These are phyloP conservation scores for Lycium barbarum DNA, from an alignment of 257 asterid species.

Conservation along the genomic window DNA sequence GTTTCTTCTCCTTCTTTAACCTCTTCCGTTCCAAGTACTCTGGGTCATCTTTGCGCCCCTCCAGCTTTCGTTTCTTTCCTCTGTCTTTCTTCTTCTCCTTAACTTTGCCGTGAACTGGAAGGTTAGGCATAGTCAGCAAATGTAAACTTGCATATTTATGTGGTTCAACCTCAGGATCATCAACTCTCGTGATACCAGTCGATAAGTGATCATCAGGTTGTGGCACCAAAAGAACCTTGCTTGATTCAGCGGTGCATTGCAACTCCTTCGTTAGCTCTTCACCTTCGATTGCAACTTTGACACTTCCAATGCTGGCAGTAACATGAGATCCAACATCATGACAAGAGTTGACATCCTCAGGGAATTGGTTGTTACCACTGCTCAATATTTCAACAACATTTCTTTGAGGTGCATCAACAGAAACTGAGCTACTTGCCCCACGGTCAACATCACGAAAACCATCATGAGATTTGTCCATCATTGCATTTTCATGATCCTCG, in stretches of 20 bases:
- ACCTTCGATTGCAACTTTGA: slow-evolving; percentile 64
- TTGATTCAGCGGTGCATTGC: slow-evolving; percentile 96
- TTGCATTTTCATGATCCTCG: slow-evolving; percentile 52
- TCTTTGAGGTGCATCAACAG: slow-evolving; percentile 81
- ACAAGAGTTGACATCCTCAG: slow-evolving; percentile 82
- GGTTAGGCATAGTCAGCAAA: slow-evolving; percentile 37
- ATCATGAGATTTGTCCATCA: slow-evolving; percentile 52
- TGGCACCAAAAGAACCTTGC: slow-evolving; percentile 57
- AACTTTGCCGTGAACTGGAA: slow-evolving; percentile 35
- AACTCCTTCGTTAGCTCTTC: slow-evolving; percentile 79
- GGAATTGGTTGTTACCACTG: slow-evolving; percentile 67
- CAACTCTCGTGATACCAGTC: slow-evolving; percentile 37
- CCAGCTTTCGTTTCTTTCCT: slow-evolving; percentile 60
- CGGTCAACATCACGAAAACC: slow-evolving; percentile 58
- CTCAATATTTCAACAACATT: slow-evolving; percentile 58
- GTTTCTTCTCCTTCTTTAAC: slow-evolving; percentile 82
- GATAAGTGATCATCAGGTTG: slow-evolving; percentile 46
- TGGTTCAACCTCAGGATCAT: slow-evolving; percentile 43
- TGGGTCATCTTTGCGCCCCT: slow-evolving; percentile 55
- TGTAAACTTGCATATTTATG: slow-evolving; percentile 50
- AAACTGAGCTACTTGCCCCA: slow-evolving; percentile 88
- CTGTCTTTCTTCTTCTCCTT: slow-evolving; percentile 51
- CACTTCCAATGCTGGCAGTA: slow-evolving; percentile 93
- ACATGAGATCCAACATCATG: slow-evolving; percentile 94
- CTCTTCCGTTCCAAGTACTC: slow-evolving; percentile 67